These are phyloP conservation scores for Metschnikowia kofuensis DNA, from an alignment of 805 yeast genomes.

Conservation along the genomic window DNA sequence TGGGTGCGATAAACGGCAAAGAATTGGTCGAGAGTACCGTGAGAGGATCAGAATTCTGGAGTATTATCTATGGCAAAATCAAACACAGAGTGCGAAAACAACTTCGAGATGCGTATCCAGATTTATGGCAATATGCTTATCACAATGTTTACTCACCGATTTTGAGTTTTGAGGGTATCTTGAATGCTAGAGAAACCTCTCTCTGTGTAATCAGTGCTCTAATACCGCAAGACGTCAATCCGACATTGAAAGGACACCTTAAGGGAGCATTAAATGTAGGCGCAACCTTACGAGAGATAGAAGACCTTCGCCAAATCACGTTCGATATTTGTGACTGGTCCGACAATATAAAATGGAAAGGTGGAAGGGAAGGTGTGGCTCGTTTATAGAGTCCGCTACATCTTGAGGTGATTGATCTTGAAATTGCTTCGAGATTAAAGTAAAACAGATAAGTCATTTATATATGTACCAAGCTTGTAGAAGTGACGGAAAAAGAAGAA, in stretches of 20 bases:
- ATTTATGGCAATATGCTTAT: conserved; percentile 70
- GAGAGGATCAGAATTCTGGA: conserved; percentile 70
- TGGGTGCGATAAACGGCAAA: conserved; percentile 27
- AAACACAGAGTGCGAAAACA: conserved; percentile 65
- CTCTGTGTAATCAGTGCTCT: conserved; percentile 73
- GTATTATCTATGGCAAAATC: conserved; percentile 71
- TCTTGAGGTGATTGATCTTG: background rate
- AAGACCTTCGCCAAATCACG: conserved; percentile 57
- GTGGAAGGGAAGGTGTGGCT: conserved; percentile 57
- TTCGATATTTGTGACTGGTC: conserved; percentile 70
- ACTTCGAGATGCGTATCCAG: conserved; percentile 76
- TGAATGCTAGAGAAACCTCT: conserved; percentile 69
- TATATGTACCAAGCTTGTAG: background rate
- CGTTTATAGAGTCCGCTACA: conserved; percentile 32
- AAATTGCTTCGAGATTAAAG: no score
- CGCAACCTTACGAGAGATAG: conserved; percentile 59
- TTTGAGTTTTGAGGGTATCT: conserved; percentile 61
- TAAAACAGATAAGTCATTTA: background rate
- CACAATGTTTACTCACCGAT: conserved; percentile 77
- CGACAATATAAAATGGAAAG: conserved; percentile 48
- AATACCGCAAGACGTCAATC: conserved; percentile 91
- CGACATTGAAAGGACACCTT: conserved; percentile 88
- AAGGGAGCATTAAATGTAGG: conserved; percentile 84
- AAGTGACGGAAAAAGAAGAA: background rate
- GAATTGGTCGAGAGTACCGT: conserved; percentile 27